A percentile compares a stretch with the other conserved stretches of the same genome.
Conservation (phyloP, 345 rosid genomes). For the Leavenworthia alabamica region DNA sequence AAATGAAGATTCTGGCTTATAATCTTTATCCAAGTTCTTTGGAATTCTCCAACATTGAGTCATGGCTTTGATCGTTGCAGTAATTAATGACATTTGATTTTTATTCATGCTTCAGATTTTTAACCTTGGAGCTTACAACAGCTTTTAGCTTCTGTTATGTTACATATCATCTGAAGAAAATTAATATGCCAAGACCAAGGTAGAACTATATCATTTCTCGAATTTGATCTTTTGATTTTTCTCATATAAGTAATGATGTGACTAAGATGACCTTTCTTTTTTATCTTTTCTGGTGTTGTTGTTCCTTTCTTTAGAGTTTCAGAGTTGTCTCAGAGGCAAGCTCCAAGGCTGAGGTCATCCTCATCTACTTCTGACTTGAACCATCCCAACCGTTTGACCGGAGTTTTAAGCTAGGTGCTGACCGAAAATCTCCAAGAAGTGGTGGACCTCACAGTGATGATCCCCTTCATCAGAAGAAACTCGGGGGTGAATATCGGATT, state of each 20-base stretch:
- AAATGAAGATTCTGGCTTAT: too few species aligned
- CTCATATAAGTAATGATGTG: not conserved
- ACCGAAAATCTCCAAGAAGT: constrained; percentile 77
- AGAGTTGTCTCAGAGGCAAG: constrained; percentile 72
- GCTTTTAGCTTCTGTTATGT: not conserved
- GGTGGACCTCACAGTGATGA: constrained; percentile 50
- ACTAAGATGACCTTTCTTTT: not conserved
- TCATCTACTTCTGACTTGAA: constrained; percentile 56
- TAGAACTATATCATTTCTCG: too few species aligned
- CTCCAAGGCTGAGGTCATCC: constrained; percentile 59
- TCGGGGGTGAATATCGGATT: constrained; percentile 73
- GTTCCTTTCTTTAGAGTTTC: constrained; percentile 30
- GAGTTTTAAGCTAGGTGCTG: constrained; percentile 57
- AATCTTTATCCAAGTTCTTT: too few species aligned
- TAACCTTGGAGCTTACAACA: constrained; percentile 12
- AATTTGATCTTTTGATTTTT: not conserved
- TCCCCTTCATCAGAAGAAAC: constrained; percentile 60
- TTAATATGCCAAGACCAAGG: constrained; percentile 80
- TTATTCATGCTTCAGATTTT: too few species aligned
- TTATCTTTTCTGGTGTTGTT: not conserved
- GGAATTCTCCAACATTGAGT: too few species aligned
- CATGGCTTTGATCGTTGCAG: too few species aligned
- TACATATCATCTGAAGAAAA: not conserved
- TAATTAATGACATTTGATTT: too few species aligned
- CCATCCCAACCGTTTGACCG: constrained; percentile 50